phyloP scores from a whole-genome alignment of 257 asterid genomes.

The Nicotiana otophora region DNA sequence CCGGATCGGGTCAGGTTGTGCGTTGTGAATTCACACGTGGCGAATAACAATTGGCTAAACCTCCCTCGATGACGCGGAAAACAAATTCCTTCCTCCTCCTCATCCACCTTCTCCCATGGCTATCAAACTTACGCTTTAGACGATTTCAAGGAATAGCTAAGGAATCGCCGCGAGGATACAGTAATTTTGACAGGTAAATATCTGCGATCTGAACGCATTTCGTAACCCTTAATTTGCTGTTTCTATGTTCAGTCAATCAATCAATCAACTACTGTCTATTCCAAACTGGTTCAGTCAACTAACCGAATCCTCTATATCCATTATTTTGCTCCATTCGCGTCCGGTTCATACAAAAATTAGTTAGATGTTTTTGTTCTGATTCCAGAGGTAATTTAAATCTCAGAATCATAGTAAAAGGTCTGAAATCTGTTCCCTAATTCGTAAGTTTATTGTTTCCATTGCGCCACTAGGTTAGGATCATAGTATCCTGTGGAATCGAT shows the following conservation, averaged over 20 bases:
- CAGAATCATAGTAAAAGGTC: not conserved
- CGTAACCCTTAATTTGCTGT: not conserved
- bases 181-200: not conserved
- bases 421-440: not conserved
- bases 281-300: not conserved
- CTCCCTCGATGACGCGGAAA: conserved; percentile 5
- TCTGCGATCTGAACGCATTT: not conserved
- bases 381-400: not conserved
- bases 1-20: not conserved
- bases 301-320: not conserved
- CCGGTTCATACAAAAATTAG: not conserved
- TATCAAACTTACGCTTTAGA: not conserved
- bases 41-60: not conserved
- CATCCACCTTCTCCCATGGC: not conserved
- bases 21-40: conserved; percentile 1
- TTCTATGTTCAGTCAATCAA: not conserved
- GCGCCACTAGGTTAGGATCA: not conserved
- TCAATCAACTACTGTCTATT: not conserved
- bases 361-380: not conserved
- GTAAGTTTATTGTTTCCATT: not conserved
- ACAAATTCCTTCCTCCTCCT: not conserved
- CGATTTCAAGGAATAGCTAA: not conserved
- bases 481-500: not conserved
- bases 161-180: not conserved
- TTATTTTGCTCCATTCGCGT: not conserved